Evolutionary conservation across 2,329 filamentous ascomycete genomes (phyloP), one percentile per base, ranked within the genome.

Genomic region (Onygenales sp.): DNA sequence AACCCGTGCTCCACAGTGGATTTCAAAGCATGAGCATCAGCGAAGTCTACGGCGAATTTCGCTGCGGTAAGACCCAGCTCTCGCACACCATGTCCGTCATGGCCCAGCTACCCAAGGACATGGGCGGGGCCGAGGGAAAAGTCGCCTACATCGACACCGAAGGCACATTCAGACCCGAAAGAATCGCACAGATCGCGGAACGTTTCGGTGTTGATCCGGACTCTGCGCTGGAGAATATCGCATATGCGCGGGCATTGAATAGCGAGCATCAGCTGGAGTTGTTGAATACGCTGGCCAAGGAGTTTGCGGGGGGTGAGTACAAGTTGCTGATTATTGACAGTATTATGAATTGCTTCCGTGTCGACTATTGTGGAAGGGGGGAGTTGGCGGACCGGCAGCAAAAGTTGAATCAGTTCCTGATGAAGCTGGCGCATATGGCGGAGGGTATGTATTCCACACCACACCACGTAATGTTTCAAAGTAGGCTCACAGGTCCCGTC

Each of bases 1-100:
- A 13, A 52, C 42, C 27, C 43, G 48, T 4, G 4, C 36, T 42
- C 14, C 42, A 40, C 52, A 83, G 81, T 57, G 83, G 83, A 27
- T 86, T 86, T 59, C 81, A 85, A 65, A 86, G 82, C 43, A 82
- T 83, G 79, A 85, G 82, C 62, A 84, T 86, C 64, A 85, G 79
- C 58, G 83, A 73, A 58, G 69, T 72, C 44, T 71, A 70, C 53
- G 69, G 67, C 21, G 69, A 72, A 57, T 71, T 71, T 55, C 68
- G 70, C 49, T 86, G 83, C 63, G 83, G 84, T 55, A 87, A 87
- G 69, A 86, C 83, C 14, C 84, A 87, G 64, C 71, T 87, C 32
- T 82, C 80, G 4, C 84, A 86, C 63, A 87, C 84, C 4, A 81
- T 86, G 75, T 81, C 81, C 42, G 83, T 86, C 37, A 76, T 84